phyloP scores from a whole-genome alignment of 2,329 filamentous ascomycete genomes.

The Podosphaera fusca region DNA sequence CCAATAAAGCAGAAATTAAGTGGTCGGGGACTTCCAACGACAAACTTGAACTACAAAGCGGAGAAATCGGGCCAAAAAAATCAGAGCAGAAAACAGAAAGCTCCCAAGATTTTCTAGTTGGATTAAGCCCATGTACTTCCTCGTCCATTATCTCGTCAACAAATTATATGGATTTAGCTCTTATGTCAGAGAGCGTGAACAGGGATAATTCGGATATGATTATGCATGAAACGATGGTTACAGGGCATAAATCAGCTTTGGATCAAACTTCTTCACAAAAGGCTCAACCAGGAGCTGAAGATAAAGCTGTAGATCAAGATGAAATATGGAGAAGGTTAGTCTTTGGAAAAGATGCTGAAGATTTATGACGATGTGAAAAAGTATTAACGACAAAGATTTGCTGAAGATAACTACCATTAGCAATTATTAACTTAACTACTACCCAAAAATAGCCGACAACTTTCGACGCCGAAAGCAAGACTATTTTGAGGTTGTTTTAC shows the following conservation, averaged over 20 bases:
- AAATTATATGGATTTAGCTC: background rate
- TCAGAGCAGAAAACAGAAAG: background rate
- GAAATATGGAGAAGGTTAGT: slow-evolving; percentile 14
- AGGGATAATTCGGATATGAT: background rate
- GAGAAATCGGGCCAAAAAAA: background rate
- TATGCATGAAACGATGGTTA: background rate
- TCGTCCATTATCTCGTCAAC: background rate
- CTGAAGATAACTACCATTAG: no score
- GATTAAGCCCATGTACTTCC: background rate
- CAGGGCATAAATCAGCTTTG: background rate
- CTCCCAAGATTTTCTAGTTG: background rate
- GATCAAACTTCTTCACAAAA: background rate
- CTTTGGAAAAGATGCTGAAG: slow-evolving; percentile 9
- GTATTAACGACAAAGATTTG: no score
- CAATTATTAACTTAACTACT: no score
- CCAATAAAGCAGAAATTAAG: no score
- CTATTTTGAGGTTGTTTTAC: no score
- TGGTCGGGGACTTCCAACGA: no score
- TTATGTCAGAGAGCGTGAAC: background rate
- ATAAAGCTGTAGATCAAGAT: slow-evolving; percentile 2
- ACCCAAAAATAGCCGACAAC: no score
- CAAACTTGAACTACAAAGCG: background rate
- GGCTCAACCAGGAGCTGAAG: background rate
- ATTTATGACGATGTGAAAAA: background rate
- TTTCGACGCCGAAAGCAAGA: no score